A percentile compares a stretch with the other conserved stretches of the same genome.
phyloP scores from a whole-genome alignment of 345 rosid genomes.

The Laguncularia racemosa region DNA sequence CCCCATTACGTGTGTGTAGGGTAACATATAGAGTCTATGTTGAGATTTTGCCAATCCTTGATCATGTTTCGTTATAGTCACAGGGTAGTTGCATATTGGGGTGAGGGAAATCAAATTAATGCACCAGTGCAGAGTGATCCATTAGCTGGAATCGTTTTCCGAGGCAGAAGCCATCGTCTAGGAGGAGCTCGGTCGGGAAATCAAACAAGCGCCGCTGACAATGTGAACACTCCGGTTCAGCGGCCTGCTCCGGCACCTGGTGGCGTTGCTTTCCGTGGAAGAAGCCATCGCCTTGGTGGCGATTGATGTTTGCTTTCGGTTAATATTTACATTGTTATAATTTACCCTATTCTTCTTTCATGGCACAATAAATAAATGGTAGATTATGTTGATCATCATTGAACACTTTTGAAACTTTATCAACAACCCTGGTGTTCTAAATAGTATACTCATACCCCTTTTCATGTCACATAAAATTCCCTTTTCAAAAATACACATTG shows the following conservation, averaged over 20 bases:
- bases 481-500: no score
- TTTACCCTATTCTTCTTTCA: no score
- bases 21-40: no score
- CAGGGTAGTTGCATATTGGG: constrained; percentile 49
- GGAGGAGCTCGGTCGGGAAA: background rate
- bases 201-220: background rate
- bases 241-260: background rate
- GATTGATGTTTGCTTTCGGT: no score
- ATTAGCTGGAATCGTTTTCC: constrained; percentile 37
- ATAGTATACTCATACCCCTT: no score
- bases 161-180: constrained; percentile 43
- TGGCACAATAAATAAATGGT: no score
- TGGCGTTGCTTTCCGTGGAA: constrained; percentile 9
- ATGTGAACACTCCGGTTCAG: background rate
- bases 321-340: no score
- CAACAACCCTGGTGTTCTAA: no score
- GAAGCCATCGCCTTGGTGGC: constrained; percentile 10
- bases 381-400: no score
- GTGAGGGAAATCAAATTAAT: constrained; percentile 36
- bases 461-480: no score
- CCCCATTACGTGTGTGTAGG: no score
- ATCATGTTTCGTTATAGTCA: constrained; percentile 18
- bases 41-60: constrained; percentile 9
- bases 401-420: no score
- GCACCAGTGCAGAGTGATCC: constrained; percentile 36